Evolutionary conservation across 305 asterid species (phyloP).

Genomic region (Fraxinus latifolia): DNA sequence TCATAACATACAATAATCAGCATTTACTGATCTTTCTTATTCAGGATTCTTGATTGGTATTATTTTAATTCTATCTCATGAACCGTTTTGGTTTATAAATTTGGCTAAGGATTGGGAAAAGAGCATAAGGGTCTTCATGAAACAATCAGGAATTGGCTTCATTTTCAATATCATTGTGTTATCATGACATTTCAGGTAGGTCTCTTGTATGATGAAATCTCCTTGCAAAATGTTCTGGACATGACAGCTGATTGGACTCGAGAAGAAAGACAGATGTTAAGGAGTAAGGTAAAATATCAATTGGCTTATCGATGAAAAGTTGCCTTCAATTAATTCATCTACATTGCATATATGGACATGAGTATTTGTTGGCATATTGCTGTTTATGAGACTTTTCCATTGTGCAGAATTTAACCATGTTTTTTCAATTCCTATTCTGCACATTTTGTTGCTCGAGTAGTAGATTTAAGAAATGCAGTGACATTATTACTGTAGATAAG

Average conservation of each 20-base stretch:
- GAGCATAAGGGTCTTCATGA: neutral
- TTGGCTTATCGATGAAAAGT: neutral
- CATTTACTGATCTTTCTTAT: neutral
- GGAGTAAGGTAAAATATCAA: conserved; percentile 61
- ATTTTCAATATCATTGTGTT: neutral
- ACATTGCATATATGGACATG: neutral
- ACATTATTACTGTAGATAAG: neutral
- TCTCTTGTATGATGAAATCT: conserved; percentile 71
- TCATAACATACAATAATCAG: conserved; percentile 1
- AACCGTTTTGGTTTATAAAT: neutral
- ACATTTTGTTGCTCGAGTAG: neutral
- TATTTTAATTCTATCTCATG: neutral
- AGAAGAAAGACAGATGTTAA: conserved; percentile 80
- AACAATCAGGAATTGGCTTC: neutral
- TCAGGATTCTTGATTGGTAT: conserved; percentile 18
- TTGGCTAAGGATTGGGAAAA: neutral
- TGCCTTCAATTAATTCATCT: neutral
- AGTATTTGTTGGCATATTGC: neutral
- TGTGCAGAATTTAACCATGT: neutral
- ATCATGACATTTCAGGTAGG: conserved; percentile 66
- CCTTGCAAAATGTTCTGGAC: conserved; percentile 77
- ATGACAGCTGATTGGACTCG: conserved; percentile 81
- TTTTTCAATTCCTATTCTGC: neutral
- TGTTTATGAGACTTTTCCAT: neutral
- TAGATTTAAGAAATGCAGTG: neutral